These are phyloP conservation scores for Komagataella pseudopastoris DNA, from an alignment of 805 yeast species.

Conservation along the genomic window DNA sequence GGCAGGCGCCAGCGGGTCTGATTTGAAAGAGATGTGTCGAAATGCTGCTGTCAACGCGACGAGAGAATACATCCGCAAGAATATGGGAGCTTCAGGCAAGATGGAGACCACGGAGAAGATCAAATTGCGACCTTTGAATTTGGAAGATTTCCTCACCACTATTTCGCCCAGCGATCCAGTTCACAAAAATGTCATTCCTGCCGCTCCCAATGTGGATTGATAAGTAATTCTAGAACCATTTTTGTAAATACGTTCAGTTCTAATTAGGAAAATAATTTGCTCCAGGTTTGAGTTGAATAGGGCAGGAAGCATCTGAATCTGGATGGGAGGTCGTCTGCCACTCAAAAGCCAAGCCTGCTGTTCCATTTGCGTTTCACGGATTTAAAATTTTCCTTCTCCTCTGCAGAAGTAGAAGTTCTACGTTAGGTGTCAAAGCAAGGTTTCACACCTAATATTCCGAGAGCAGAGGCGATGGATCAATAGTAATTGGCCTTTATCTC, in stretches of 20 bases:
- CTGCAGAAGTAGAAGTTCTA: too few species aligned
- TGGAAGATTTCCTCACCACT: slow-evolving; percentile 46
- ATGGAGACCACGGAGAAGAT: slow-evolving; percentile 20
- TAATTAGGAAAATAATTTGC: background rate
- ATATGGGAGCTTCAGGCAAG: slow-evolving; percentile 29
- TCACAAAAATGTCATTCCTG: slow-evolving; percentile 4
- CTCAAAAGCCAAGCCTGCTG: background rate
- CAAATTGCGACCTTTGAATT: slow-evolving; percentile 46
- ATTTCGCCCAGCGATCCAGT: slow-evolving; percentile 16
- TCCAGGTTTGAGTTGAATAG: background rate
- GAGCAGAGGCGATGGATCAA: background rate
- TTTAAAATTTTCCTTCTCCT: too few species aligned
- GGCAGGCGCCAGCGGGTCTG: slow-evolving; percentile 79
- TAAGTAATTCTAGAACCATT: background rate
- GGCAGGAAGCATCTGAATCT: background rate
- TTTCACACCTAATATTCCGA: background rate
- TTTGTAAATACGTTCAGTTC: background rate
- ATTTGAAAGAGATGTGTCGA: slow-evolving; percentile 79
- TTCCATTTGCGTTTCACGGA: too few species aligned
- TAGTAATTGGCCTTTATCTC: background rate
- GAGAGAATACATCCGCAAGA: slow-evolving; percentile 61
- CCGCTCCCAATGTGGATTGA: background rate
- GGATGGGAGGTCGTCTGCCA: background rate
- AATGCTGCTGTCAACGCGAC: slow-evolving; percentile 88
- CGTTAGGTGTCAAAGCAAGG: background rate